These are phyloP conservation scores for Colletotrichum sp. DNA, from an alignment of 2,329 filamentous ascomycete species.

Conservation along the genomic window DNA sequence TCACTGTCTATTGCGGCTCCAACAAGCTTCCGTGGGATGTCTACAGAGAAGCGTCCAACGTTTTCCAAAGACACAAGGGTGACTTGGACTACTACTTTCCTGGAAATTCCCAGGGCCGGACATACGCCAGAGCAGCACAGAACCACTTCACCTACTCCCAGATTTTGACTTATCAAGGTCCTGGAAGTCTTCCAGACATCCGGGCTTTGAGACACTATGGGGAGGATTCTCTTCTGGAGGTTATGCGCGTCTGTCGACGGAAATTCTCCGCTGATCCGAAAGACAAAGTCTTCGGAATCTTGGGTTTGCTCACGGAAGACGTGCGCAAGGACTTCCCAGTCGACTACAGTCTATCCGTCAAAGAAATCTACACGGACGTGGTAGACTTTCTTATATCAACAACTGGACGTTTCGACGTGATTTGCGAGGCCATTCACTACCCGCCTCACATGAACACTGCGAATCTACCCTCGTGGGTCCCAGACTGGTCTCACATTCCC, in stretches of 20 bases:
- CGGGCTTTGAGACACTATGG: background rate
- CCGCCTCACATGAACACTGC: conserved; percentile 26
- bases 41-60: conserved; percentile 17
- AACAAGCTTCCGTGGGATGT: conserved; percentile 24
- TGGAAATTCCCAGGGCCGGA: background rate
- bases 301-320: conserved; percentile 33
- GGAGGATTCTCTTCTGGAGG: conserved; percentile 20
- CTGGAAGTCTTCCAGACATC: conserved; percentile 12
- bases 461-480: conserved; percentile 36
- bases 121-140: background rate
- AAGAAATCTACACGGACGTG: conserved; percentile 37
- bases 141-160: conserved; percentile 9
- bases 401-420: conserved; percentile 32
- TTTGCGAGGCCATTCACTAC: conserved; percentile 38
- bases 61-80: conserved; percentile 19
- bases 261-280: conserved; percentile 25
- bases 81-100: conserved; percentile 8
- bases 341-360: conserved; percentile 34
- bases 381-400: conserved; percentile 33
- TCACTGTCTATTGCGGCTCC: conserved; percentile 30
- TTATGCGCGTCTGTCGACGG: conserved; percentile 4
- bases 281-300: conserved; percentile 41
- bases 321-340: conserved; percentile 29
- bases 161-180: conserved; percentile 20
- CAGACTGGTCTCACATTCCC: conserved; percentile 35